Evolutionary conservation across 2,329 filamentous ascomycete species (phyloP).

Genomic region (Neonectria punicea): DNA sequence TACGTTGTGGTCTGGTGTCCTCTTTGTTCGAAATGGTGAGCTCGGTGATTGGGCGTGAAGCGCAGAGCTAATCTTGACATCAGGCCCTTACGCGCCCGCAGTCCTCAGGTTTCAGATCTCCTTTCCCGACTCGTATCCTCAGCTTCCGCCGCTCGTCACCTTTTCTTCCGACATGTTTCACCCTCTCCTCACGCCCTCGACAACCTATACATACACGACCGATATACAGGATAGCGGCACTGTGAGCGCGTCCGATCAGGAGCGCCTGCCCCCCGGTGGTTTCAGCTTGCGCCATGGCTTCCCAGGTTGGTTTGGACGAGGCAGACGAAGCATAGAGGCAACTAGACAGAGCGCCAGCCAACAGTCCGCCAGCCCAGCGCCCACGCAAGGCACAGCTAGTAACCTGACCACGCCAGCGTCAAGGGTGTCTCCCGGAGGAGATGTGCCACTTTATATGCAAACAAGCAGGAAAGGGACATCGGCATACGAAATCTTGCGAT

Average conservation of each 20-base stretch:
- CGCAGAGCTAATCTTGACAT: slow-evolving; percentile 1
- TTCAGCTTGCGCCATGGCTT: slow-evolving; percentile 94
- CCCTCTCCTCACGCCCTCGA: slow-evolving; percentile 89
- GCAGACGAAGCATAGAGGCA: slow-evolving; percentile 53
- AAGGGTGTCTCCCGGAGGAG: slow-evolving; percentile 42
- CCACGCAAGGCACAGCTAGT: slow-evolving; percentile 37
- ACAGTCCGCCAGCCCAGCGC: slow-evolving; percentile 42
- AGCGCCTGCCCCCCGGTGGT: slow-evolving; percentile 85
- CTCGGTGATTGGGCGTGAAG: too few species aligned
- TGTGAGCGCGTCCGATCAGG: slow-evolving; percentile 84
- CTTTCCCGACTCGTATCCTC: slow-evolving; percentile 84
- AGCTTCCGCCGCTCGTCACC: slow-evolving; percentile 82
- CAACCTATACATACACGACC: slow-evolving; percentile 93
- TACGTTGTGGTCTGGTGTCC: slow-evolving; percentile 86
- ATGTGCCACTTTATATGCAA: slow-evolving; percentile 53
- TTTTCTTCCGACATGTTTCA: slow-evolving; percentile 96
- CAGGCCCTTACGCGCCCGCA: slow-evolving; percentile 89
- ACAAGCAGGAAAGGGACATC: slow-evolving; percentile 59
- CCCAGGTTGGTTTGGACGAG: slow-evolving; percentile 84
- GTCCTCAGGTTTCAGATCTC: slow-evolving; percentile 90
- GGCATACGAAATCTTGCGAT: slow-evolving; percentile 77
- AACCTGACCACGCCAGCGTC: slow-evolving; percentile 46
- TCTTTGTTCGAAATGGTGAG: slow-evolving; percentile 89
- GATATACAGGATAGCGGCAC: slow-evolving; percentile 79
- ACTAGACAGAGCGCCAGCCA: slow-evolving; percentile 57